Conservation (phyloP, 2,329 filamentous ascomycete genomes). For the Colletotrichum sp. region DNA sequence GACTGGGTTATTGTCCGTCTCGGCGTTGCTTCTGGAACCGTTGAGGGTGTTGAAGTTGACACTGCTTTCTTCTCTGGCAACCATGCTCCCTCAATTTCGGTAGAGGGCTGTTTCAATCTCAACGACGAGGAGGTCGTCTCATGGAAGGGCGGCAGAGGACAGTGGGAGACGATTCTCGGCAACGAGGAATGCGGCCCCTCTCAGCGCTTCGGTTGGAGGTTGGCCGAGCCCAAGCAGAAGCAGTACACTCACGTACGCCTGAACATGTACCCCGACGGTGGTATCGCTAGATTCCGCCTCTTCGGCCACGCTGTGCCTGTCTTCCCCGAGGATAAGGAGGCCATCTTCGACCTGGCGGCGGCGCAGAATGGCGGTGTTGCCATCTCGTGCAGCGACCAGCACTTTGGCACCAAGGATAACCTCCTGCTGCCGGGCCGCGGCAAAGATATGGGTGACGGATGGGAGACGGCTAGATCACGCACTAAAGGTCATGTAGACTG, state of each 20-base stretch:
- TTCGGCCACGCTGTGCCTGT: constrained; percentile 80
- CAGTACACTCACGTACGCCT: constrained; percentile 81
- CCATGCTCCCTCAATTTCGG: constrained; percentile 79
- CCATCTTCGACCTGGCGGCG: constrained; percentile 76
- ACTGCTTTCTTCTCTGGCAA: constrained; percentile 85
- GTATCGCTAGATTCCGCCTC: constrained; percentile 80
- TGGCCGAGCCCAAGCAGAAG: constrained; percentile 63
- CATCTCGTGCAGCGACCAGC: constrained; percentile 79
- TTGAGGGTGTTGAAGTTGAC: constrained; percentile 79
- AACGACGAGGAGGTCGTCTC: constrained; percentile 68
- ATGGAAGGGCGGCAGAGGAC: constrained; percentile 62
- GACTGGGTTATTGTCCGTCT: constrained; percentile 72
- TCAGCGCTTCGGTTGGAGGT: constrained; percentile 75
- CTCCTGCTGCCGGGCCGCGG: constrained; percentile 79
- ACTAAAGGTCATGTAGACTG: constrained; percentile 78
- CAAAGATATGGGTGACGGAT: constrained; percentile 87
- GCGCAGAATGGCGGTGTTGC: constrained; percentile 81
- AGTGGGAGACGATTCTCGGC: constrained; percentile 76
- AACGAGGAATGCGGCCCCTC: constrained; percentile 76
- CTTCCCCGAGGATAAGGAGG: constrained; percentile 69
- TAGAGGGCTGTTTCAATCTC: constrained; percentile 75
- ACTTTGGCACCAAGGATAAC: constrained; percentile 84
- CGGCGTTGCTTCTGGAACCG: constrained; percentile 72
- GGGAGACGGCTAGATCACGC: constrained; percentile 81
- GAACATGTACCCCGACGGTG: constrained; percentile 87